These are phyloP conservation scores for Vaccinium vitisidaea DNA, from an alignment of 148 eudicot species.

Conservation along the genomic window DNA sequence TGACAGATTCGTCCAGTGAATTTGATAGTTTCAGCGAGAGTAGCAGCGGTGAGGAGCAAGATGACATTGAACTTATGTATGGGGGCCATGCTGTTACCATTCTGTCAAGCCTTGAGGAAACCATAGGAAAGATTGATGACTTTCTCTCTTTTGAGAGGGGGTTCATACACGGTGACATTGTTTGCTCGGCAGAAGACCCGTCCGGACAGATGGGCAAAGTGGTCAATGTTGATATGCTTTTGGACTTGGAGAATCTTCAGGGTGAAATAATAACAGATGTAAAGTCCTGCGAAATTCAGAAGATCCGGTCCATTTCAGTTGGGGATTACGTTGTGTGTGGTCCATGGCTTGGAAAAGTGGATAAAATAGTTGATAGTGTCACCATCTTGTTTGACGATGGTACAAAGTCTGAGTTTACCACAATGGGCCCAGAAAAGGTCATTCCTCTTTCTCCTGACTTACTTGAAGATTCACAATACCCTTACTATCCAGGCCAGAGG, in stretches of 20 bases:
- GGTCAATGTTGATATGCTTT: conserved; percentile 47
- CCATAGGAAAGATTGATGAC: conserved; percentile 86
- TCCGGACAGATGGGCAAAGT: conserved; percentile 83
- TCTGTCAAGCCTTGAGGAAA: conserved; percentile 78
- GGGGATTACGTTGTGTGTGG: conserved; percentile 75
- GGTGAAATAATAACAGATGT: conserved; percentile 53
- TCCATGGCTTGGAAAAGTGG: conserved; percentile 87
- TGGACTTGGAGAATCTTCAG: conserved; percentile 69
- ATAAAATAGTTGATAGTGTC: conserved; percentile 57
- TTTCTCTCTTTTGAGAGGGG: conserved; percentile 83
- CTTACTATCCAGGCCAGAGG: conserved; percentile 90
- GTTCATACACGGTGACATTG: conserved; percentile 70
- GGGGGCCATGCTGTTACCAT: conserved; percentile 79
- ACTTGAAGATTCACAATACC: conserved; percentile 69
- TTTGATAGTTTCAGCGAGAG: conserved; percentile 74
- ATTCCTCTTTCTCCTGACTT: conserved; percentile 62
- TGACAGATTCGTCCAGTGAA: conserved; percentile 68
- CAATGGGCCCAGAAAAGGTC: conserved; percentile 54
- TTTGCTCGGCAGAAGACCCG: conserved; percentile 48
- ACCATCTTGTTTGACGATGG: conserved; percentile 79
- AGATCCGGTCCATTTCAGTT: conserved; percentile 56
- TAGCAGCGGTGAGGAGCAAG: conserved; percentile 78
- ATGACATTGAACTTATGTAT: conserved; percentile 62
- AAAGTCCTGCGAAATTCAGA: conserved; percentile 45
- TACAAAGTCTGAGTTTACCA: conserved; percentile 52